Evolutionary conservation across 805 yeast genomes (phyloP).

Genomic region (Starmerella tilneyi): DNA sequence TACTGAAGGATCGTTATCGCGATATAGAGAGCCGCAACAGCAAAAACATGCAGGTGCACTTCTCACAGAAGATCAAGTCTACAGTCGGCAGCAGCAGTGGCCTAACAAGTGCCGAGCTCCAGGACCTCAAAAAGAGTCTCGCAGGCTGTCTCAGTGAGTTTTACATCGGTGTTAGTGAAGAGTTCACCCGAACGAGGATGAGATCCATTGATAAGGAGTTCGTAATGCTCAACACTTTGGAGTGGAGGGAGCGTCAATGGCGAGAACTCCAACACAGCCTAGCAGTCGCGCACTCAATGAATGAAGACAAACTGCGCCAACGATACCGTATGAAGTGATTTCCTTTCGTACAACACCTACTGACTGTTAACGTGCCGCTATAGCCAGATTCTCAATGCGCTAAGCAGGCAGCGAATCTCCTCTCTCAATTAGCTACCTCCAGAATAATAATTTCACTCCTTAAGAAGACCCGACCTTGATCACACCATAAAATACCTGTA

Average conservation of each 20-base stretch:
- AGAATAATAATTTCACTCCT: too few species aligned
- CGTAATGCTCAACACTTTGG: not conserved
- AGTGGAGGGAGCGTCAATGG: not conserved
- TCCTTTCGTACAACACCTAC: too few species aligned
- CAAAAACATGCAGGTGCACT: slow-evolving; percentile 18
- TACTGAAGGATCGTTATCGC: not conserved
- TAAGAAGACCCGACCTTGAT: too few species aligned
- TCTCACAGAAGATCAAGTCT: slow-evolving; percentile 10
- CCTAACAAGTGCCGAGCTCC: not conserved
- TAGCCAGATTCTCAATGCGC: too few species aligned
- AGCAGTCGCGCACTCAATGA: not conserved
- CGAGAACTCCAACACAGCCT: not conserved
- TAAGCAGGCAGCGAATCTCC: too few species aligned
- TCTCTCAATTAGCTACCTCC: too few species aligned
- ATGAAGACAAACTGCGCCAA: too few species aligned
- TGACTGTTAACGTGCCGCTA: too few species aligned
- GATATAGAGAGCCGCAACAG: slow-evolving; percentile 3
- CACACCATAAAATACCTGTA: too few species aligned
- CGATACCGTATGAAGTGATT: too few species aligned
- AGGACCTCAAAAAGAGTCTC: not conserved
- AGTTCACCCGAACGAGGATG: not conserved
- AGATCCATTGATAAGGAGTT: not conserved
- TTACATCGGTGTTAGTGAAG: slow-evolving; percentile 6
- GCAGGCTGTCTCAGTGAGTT: not conserved
- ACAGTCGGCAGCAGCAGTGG: not conserved